phyloP scores from a whole-genome alignment of 352 stramenopile species.

The Phytophthora cactorum region DNA sequence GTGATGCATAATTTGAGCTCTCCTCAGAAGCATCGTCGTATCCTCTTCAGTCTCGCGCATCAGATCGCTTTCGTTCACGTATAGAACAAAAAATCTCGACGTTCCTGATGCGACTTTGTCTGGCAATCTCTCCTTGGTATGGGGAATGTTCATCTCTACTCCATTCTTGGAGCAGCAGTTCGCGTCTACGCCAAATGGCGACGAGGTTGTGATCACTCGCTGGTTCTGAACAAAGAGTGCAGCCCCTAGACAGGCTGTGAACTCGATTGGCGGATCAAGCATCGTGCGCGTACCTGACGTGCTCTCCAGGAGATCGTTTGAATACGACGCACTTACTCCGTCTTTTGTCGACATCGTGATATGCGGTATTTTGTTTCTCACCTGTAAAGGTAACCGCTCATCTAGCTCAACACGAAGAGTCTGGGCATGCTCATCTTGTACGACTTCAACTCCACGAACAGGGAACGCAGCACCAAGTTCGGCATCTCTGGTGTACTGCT shows the following conservation, averaged over 20 bases:
- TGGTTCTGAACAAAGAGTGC: slow-evolving; percentile 51
- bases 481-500: slow-evolving; percentile 51
- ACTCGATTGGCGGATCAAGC: slow-evolving; percentile 27
- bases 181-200: slow-evolving; percentile 42
- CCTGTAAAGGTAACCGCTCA: slow-evolving; percentile 37
- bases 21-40: slow-evolving; percentile 24
- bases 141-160: neutral
- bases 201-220: slow-evolving; percentile 34
- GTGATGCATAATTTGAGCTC: slow-evolving; percentile 34
- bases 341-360: slow-evolving; percentile 64
- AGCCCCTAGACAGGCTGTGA: slow-evolving; percentile 40
- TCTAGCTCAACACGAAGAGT: slow-evolving; percentile 57
- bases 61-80: slow-evolving; percentile 36
- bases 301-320: slow-evolving; percentile 62
- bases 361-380: slow-evolving; percentile 65
- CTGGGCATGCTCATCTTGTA: slow-evolving; percentile 57
- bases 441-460: slow-evolving; percentile 43
- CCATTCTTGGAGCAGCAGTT: neutral
- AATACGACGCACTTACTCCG: slow-evolving; percentile 62
- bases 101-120: neutral
- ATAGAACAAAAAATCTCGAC: slow-evolving; percentile 40
- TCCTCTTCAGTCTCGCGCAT: slow-evolving; percentile 3
- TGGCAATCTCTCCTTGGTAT: neutral
- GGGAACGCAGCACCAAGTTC: slow-evolving; percentile 49
- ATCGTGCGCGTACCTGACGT: slow-evolving; percentile 22